Evolutionary conservation across 495 filamentous ascomycete genomes (phyloP), one percentile per base, ranked within the genome.

Genomic region (Talaromyces liani): DNA sequence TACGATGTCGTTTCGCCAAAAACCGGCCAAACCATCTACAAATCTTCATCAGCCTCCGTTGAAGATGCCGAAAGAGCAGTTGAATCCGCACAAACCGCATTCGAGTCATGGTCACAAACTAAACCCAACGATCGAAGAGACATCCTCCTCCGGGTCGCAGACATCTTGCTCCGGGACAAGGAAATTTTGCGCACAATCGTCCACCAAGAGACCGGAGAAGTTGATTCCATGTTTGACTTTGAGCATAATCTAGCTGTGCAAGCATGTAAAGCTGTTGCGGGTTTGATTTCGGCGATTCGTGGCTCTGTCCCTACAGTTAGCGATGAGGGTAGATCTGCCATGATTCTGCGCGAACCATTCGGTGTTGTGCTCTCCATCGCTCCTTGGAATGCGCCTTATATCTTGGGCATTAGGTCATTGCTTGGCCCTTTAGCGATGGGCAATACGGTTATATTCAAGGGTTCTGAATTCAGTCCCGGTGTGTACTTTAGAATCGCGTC

Each of bases 321-420:
- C 2, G 71, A 85, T 22, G 75, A 83, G n/a, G 82, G 82, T 6
- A 78, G 77, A 45, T 79, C 80, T n/a, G 88, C 88, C 0, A 79
- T 96, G 68, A 75, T 96, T n/a, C 75, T 85, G 57, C 89, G 87
- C 68, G 88, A 95, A 72, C 92, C 92, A 4, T 91, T 85, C 66
- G 92, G 92, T 20, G 91, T 94, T 27, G 75, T 93, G 2, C 77
- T 97, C 14, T 86, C 83, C 31, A 91, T 95, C 73, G 91, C 91
- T 20, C 91, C 93, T 31, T 96, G 93, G 90, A 88, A 88, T 68
- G 81, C 78, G 1, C 85, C 91, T 47, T 88, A 87, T 65, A 79
- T 81, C 33, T 76, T 91, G 14, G 84, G 84, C 39, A 73, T 87
- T 18, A 85, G 91, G 66, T 79, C 91, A 1, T 73, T 92, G 20